These are phyloP conservation scores for Fusarium temperatum DNA, from an alignment of 2,329 filamentous ascomycete genomes.

Conservation along the genomic window DNA sequence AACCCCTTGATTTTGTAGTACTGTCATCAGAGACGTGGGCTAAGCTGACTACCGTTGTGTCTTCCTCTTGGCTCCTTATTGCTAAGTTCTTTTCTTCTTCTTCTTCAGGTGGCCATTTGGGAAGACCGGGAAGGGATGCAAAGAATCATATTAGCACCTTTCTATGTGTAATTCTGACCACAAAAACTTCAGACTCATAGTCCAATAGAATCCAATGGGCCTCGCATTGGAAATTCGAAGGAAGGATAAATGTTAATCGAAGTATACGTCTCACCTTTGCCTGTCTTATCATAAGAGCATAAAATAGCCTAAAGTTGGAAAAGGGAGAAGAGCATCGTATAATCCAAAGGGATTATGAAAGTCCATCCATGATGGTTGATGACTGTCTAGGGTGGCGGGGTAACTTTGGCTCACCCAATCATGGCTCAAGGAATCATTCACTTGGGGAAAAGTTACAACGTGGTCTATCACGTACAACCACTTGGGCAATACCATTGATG, in stretches of 20 bases:
- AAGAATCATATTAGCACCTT: not conserved
- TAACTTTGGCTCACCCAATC: not conserved
- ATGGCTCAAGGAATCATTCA: slow-evolving; percentile 3
- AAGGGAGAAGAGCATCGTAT: not conserved
- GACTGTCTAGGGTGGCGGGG: not conserved
- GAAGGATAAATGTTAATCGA: not conserved
- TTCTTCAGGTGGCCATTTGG: not conserved
- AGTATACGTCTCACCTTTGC: not conserved
- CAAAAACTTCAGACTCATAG: too few relatives aligned
- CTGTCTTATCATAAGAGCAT: not conserved
- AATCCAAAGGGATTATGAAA: not conserved
- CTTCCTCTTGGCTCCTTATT: not conserved
- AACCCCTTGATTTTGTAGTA: too few relatives aligned
- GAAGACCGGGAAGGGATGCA: not conserved
- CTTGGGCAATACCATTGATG: not conserved
- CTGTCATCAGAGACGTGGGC: too few relatives aligned
- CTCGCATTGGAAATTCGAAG: not conserved
- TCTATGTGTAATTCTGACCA: not conserved
- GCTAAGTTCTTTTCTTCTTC: not conserved
- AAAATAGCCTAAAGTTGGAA: not conserved
- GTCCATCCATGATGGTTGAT: not conserved
- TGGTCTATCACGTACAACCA: slow-evolving; percentile 4
- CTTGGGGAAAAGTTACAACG: not conserved
- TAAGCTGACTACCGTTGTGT: not conserved
- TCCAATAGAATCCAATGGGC: too few relatives aligned